Conservation (phyloP, 305 asterid genomes). For the Fraxinus greggii region DNA sequence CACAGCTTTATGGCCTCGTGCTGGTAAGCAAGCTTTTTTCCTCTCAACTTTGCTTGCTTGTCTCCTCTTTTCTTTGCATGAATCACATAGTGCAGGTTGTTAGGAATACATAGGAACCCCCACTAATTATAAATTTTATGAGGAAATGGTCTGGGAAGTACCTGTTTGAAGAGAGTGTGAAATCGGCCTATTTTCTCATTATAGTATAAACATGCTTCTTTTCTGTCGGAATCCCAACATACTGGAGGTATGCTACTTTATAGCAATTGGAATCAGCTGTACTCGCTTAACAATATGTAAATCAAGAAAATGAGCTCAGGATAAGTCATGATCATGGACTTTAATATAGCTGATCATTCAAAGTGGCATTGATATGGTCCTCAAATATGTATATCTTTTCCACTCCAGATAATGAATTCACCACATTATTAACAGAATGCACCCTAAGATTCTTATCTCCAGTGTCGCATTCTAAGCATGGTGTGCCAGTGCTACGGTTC, state of each 20-base stretch:
- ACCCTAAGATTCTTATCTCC: not conserved
- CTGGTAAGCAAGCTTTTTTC: slow-evolving; percentile 25
- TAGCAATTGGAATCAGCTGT: not conserved
- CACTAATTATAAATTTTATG: not conserved
- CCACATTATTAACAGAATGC: not conserved
- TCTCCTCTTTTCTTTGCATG: not conserved
- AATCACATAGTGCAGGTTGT: not conserved
- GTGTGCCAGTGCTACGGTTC: not conserved
- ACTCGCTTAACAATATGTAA: not conserved
- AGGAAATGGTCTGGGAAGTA: not conserved
- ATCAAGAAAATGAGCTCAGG: not conserved
- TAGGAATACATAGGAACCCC: not conserved
- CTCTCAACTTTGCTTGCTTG: not conserved
- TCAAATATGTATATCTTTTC: not conserved
- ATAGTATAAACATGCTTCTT: not conserved
- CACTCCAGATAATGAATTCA: not conserved
- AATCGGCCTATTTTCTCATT: not conserved
- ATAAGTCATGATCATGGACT: not conserved
- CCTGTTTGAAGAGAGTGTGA: not conserved
- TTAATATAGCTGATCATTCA: not conserved
- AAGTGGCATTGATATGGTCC: not conserved
- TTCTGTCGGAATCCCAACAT: not conserved
- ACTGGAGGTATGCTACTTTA: not conserved
- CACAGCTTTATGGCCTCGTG: slow-evolving; percentile 36
- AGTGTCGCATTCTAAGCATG: not conserved